phyloP scores from a whole-genome alignment of 345 rosid genomes.

The Aquilaria yunnanensis region DNA sequence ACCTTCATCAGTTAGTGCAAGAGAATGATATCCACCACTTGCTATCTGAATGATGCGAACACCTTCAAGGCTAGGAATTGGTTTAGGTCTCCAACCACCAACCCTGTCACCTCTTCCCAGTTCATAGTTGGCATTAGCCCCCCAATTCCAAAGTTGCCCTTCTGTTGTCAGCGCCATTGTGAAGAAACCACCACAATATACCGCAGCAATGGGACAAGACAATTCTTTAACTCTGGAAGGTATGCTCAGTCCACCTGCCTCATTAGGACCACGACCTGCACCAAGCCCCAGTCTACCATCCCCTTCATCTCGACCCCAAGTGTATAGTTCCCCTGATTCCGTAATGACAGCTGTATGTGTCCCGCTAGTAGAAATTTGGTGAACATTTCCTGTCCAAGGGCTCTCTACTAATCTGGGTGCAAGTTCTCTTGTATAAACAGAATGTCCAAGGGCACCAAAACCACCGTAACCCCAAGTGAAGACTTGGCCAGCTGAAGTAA shows the following conservation, averaged over 20 bases:
- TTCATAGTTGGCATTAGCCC: slow-evolving; percentile 93
- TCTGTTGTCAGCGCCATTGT: slow-evolving; percentile 66
- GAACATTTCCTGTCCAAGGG: slow-evolving; percentile 45
- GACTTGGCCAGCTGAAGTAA: slow-evolving; percentile 56
- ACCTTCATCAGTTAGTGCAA: slow-evolving; percentile 83
- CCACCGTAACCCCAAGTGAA: slow-evolving; percentile 98
- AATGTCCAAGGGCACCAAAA: slow-evolving; percentile 93
- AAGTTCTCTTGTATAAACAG: slow-evolving; percentile 78
- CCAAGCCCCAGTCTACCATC: slow-evolving; percentile 97
- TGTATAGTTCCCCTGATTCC: slow-evolving; percentile 76
- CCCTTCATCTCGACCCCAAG: slow-evolving; percentile 96
- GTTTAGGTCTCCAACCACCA: slow-evolving; percentile 88
- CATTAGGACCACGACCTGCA: slow-evolving; percentile 84
- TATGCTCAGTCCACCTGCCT: slow-evolving; percentile 86
- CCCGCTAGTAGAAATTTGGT: slow-evolving; percentile 74
- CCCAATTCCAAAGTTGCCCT: slow-evolving; percentile 94
- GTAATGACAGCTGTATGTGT: slow-evolving; percentile 81
- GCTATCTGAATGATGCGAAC: slow-evolving; percentile 63
- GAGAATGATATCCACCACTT: slow-evolving; percentile 88
- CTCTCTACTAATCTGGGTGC: slow-evolving; percentile 78
- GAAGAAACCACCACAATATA: slow-evolving; percentile 91
- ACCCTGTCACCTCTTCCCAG: slow-evolving; percentile 81
- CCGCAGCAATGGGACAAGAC: slow-evolving; percentile 58
- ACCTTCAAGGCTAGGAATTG: slow-evolving; percentile 52
- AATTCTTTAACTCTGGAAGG: slow-evolving; percentile 77